A percentile compares a stretch with the other conserved stretches of the same genome.
Evolutionary conservation across 345 rosid species (phyloP).

Genomic region (Gossypium bickii): DNA sequence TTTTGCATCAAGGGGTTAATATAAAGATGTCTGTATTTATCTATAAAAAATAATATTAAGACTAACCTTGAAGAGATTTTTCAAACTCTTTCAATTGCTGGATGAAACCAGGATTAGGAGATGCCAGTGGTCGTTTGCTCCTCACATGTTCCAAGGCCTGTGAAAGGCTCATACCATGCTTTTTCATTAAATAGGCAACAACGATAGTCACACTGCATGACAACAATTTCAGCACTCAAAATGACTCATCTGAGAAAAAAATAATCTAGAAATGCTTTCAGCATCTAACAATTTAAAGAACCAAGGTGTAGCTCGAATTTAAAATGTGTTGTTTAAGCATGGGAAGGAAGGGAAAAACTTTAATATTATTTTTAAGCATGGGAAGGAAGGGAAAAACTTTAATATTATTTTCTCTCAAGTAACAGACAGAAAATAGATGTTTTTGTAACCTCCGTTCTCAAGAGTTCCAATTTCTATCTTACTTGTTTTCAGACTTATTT

Average conservation of each 20-base stretch:
- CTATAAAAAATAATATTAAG: background rate
- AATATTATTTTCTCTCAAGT: too few relatives aligned
- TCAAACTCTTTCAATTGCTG: constrained; percentile 40
- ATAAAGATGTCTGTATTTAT: background rate
- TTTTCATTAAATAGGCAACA: constrained; percentile 40
- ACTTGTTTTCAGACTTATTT: too few relatives aligned
- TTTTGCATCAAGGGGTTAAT: background rate
- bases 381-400: background rate
- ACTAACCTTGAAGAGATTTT: constrained; percentile 42
- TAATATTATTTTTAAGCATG: background rate
- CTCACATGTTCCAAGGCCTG: constrained; percentile 37
- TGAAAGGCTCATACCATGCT: constrained; percentile 32
- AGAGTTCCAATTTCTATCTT: too few relatives aligned
- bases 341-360: background rate
- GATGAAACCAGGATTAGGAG: constrained; percentile 59
- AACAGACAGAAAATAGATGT: too few relatives aligned
- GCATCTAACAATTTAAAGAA: background rate
- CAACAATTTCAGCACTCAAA: background rate
- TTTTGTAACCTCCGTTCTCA: too few relatives aligned
- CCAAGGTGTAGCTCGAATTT: background rate
- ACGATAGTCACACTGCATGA: constrained; percentile 34
- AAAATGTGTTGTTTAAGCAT: background rate
- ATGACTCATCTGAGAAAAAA: background rate
- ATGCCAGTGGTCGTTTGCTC: constrained; percentile 35
- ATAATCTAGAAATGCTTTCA: background rate